Evolutionary conservation across 345 rosid genomes (phyloP).

Genomic region (Firmiana major): DNA sequence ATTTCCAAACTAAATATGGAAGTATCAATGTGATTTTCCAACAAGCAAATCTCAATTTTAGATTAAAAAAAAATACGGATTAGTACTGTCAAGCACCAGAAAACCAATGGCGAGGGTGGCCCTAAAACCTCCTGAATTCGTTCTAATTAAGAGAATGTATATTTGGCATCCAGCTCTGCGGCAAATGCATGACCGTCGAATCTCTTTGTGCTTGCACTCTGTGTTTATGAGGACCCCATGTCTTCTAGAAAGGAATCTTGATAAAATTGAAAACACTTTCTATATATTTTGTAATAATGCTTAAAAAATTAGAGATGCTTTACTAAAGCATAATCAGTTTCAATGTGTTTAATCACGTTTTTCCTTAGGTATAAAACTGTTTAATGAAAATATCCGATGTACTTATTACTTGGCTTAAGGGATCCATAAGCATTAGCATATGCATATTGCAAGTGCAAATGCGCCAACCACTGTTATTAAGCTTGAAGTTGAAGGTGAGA

Average conservation of each 20-base stretch:
- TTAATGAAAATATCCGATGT: not conserved
- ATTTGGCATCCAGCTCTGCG: not conserved
- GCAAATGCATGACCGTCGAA: not conserved
- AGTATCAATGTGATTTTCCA: too few species aligned
- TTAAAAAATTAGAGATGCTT: not conserved
- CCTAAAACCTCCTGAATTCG: not conserved
- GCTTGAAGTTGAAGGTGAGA: too few species aligned
- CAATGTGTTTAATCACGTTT: not conserved
- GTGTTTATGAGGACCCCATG: not conserved
- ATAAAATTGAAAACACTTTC: not conserved
- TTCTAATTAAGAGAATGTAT: not conserved
- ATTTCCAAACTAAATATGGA: too few species aligned
- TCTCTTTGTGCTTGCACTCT: not conserved
- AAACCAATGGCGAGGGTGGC: slow-evolving; percentile 18
- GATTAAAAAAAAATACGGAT: not conserved
- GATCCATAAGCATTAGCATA: too few species aligned
- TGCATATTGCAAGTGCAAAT: too few species aligned
- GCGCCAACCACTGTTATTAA: not conserved
- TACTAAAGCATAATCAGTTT: not conserved
- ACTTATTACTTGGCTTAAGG: not conserved
- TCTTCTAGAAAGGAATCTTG: not conserved
- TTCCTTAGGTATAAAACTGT: not conserved
- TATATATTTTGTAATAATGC: not conserved
- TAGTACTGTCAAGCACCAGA: not conserved
- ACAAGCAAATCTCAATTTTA: not conserved